Conservation (phyloP, 2,329 filamentous ascomycete genomes). For the Helotiales sp. region DNA sequence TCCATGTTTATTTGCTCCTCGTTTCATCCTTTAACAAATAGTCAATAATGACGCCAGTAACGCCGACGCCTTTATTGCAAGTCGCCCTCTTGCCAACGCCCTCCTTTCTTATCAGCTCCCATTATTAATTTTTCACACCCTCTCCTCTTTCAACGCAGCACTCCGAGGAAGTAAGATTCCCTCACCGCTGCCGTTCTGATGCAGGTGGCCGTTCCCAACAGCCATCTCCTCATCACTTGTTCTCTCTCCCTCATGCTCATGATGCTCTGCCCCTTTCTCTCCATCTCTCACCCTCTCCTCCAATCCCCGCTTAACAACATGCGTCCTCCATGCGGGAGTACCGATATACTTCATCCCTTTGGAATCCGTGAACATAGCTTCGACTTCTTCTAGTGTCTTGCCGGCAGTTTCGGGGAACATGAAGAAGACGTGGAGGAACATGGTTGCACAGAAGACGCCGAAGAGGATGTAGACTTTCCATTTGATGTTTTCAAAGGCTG, state of each 20-base stretch:
- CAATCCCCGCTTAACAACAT: neutral
- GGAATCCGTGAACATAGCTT: slow-evolving; percentile 41
- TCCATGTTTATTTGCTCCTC: too few species aligned
- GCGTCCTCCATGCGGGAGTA: slow-evolving; percentile 17
- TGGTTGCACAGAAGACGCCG: slow-evolving; percentile 46
- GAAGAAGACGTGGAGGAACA: slow-evolving; percentile 51
- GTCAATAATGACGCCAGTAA: too few species aligned
- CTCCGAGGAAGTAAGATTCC: neutral
- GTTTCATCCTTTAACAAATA: too few species aligned
- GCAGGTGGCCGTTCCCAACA: neutral
- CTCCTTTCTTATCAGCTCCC: too few species aligned
- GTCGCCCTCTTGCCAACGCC: too few species aligned
- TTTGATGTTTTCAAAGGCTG: slow-evolving; percentile 42
- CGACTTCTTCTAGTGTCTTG: slow-evolving; percentile 53
- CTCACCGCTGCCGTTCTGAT: neutral
- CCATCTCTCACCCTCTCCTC: neutral
- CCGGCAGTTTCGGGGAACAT: slow-evolving; percentile 55
- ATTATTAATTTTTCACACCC: too few species aligned
- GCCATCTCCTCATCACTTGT: neutral
- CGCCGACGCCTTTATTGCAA: too few species aligned
- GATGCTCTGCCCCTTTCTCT: neutral
- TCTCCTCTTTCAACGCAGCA: neutral
- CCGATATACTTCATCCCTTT: slow-evolving; percentile 16
- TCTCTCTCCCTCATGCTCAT: neutral
- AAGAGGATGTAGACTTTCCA: slow-evolving; percentile 53